Evolutionary conservation across 2,329 filamentous ascomycete genomes (phyloP).

Genomic region (Penicillium decumbens): DNA sequence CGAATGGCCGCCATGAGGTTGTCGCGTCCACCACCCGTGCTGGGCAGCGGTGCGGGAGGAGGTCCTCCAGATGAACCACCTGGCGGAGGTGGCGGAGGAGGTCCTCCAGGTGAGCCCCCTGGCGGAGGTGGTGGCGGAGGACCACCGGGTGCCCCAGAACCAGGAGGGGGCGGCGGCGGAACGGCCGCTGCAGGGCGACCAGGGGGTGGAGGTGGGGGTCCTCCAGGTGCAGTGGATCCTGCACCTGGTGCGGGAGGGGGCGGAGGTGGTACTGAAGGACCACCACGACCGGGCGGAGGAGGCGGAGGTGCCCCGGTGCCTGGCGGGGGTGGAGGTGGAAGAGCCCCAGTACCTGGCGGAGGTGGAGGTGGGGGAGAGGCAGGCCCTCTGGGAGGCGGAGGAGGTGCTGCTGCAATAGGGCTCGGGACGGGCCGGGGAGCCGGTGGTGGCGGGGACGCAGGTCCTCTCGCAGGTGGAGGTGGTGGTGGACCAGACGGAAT

Average conservation of each 20-base stretch:
- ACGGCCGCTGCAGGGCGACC: slow-evolving; percentile 18
- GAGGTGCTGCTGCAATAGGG: slow-evolving; percentile 33
- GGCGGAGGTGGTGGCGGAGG: slow-evolving; percentile 49
- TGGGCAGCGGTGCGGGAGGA: slow-evolving; percentile 48
- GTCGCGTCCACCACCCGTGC: slow-evolving; percentile 37
- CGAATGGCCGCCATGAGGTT: slow-evolving; percentile 48
- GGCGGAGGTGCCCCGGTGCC: slow-evolving; percentile 22
- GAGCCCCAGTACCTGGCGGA: slow-evolving; percentile 21
- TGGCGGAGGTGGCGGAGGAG: slow-evolving; percentile 47
- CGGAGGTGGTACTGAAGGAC: slow-evolving; percentile 46
- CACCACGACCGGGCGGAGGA: slow-evolving; percentile 52
- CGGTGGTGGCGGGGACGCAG: slow-evolving; percentile 45
- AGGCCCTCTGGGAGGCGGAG: slow-evolving; percentile 41
- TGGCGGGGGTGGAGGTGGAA: slow-evolving; percentile 20
- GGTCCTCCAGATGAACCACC: slow-evolving; percentile 41
- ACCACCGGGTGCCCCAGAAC: slow-evolving; percentile 27
- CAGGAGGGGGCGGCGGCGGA: slow-evolving; percentile 36
- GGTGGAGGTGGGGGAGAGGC: slow-evolving; percentile 25
- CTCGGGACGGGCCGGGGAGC: slow-evolving; percentile 29
- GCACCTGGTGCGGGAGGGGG: slow-evolving; percentile 28
- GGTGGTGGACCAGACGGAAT: slow-evolving; percentile 48
- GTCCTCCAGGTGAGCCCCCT: slow-evolving; percentile 31
- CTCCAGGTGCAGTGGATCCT: slow-evolving; percentile 18
- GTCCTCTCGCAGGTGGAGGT: slow-evolving; percentile 52
- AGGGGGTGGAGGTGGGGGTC: slow-evolving; percentile 29